Conservation (phyloP, 768 basidiomycete genomes). For the Tylopilus intermedius region DNA sequence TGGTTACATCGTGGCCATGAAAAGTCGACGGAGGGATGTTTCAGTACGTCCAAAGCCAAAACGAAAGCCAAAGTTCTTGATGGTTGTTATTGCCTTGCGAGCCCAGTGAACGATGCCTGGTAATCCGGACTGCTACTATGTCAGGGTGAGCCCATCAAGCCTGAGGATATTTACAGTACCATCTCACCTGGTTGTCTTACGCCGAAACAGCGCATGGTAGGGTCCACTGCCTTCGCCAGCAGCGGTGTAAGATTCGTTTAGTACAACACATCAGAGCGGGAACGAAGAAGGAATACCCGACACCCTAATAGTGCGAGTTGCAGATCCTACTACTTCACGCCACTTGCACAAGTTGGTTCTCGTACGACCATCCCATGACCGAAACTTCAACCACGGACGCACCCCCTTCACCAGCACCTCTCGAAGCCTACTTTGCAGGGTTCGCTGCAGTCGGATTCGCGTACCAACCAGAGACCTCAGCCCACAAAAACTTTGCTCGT, state of each 20-base stretch:
- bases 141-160: background rate
- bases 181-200: too few relatives aligned
- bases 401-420: slow-evolving; percentile 1
- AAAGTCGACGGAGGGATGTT: background rate
- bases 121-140: too few relatives aligned
- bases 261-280: too few relatives aligned
- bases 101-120: too few relatives aligned
- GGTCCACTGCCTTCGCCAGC: too few relatives aligned
- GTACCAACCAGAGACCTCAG: slow-evolving; percentile 7
- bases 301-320: too few relatives aligned
- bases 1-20: background rate
- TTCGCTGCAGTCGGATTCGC: slow-evolving; percentile 9
- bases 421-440: slow-evolving; percentile 11
- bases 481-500: slow-evolving; percentile 14
- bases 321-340: too few relatives aligned
- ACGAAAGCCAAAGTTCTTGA: background rate
- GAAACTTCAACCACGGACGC: background rate
- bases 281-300: too few relatives aligned
- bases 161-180: too few relatives aligned
- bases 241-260: too few relatives aligned
- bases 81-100: too few relatives aligned
- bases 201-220: background rate
- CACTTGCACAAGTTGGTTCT: too few relatives aligned
- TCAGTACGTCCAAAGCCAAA: background rate
- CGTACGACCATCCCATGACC: background rate